These are phyloP conservation scores for Magnusiomyces clavatus DNA, from an alignment of 1,139 yeast species.

Conservation along the genomic window DNA sequence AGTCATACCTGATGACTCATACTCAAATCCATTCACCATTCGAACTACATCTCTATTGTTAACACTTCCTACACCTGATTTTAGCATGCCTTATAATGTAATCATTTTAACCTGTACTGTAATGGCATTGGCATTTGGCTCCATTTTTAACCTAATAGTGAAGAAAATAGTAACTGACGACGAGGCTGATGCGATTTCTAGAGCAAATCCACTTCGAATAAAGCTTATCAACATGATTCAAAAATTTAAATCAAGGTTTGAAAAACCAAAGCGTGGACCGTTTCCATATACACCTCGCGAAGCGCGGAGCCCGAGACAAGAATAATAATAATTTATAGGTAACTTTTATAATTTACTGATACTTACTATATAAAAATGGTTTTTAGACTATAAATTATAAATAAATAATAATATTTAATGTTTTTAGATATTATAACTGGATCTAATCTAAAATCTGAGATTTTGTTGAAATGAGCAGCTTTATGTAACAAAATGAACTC, in stretches of 20 bases:
- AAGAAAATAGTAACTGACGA: slow-evolving; percentile 72
- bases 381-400: not conserved
- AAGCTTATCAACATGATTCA: not conserved
- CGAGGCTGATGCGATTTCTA: slow-evolving; percentile 47
- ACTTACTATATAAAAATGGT: not conserved
- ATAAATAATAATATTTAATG: not conserved
- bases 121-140: slow-evolving; percentile 87
- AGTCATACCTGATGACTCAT: slow-evolving; percentile 12
- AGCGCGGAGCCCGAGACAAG: not conserved
- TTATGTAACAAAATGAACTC: too few relatives aligned
- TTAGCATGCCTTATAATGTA: slow-evolving; percentile 98
- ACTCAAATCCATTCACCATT: slow-evolving; percentile 32
- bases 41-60: slow-evolving; percentile 81
- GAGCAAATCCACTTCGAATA: slow-evolving; percentile 4
- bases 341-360: not conserved
- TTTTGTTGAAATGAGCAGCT: not conserved
- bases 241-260: slow-evolving; percentile 9
- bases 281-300: slow-evolving; percentile 15
- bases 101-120: slow-evolving; percentile 90
- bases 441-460: not conserved
- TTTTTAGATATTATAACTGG: not conserved
- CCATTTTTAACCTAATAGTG: slow-evolving; percentile 68
- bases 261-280: slow-evolving; percentile 19
- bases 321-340: not conserved
- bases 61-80: slow-evolving; percentile 93